phyloP scores from a whole-genome alignment of 768 basidiomycete species.

The Leucosporidium creatinivorum region DNA sequence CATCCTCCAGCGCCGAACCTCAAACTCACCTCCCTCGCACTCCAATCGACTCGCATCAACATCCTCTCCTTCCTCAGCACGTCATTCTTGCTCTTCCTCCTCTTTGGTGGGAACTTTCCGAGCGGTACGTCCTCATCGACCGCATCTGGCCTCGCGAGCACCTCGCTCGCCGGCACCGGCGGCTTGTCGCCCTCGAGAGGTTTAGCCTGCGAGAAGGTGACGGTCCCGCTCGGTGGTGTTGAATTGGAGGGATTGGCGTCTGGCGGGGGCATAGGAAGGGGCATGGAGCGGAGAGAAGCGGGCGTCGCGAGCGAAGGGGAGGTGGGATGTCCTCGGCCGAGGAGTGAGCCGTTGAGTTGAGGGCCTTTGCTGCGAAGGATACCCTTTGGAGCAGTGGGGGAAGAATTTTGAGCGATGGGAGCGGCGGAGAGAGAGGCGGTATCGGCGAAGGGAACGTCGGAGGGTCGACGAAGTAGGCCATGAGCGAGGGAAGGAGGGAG shows the following conservation, averaged over 20 bases:
- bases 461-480: neutral
- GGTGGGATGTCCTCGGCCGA: too few species aligned
- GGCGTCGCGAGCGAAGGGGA: too few species aligned
- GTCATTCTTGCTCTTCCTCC: conserved; percentile 44
- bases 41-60: conserved; percentile 69
- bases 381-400: too few species aligned
- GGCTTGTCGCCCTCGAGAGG: too few species aligned
- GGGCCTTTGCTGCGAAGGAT: neutral
- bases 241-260: too few species aligned
- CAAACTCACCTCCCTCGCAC: conserved; percentile 43
- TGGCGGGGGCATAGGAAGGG: too few species aligned
- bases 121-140: conserved; percentile 57
- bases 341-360: neutral
- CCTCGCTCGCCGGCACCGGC: conserved; percentile 42
- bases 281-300: too few species aligned
- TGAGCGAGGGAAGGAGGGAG: neutral
- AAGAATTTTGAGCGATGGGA: conserved; percentile 1
- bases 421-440: conserved; percentile 11
- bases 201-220: too few species aligned
- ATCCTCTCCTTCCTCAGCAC: conserved; percentile 80
- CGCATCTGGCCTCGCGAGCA: conserved; percentile 57
- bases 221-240: too few species aligned
- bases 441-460: neutral
- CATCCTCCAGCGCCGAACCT: conserved; percentile 37
- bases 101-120: conserved; percentile 41